Conservation (phyloP, 768 basidiomycete species). For the Phylloporus rhodoxanthus region DNA sequence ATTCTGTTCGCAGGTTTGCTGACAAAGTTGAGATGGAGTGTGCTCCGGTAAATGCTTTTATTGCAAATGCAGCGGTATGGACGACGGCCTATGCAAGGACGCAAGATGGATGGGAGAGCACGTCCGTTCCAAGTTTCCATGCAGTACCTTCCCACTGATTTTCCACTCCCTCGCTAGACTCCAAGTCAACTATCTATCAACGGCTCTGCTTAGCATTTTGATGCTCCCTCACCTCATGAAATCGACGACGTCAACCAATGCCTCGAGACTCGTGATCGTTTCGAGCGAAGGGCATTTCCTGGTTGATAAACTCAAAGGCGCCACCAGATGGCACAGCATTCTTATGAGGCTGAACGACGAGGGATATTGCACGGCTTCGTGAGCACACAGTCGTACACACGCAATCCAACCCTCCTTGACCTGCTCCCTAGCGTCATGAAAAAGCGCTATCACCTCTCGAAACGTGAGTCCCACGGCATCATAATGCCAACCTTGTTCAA, state of each 20-base stretch:
- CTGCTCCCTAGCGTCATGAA: slow-evolving; percentile 17
- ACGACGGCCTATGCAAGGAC: slow-evolving; percentile 21
- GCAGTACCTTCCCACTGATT: background rate
- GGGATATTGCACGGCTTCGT: slow-evolving; percentile 24
- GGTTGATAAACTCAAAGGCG: slow-evolving; percentile 7
- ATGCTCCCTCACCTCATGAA: slow-evolving; percentile 33
- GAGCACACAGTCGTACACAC: slow-evolving; percentile 5
- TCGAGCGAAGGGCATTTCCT: slow-evolving; percentile 27
- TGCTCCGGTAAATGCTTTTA: slow-evolving; percentile 24
- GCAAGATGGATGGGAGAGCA: slow-evolving; percentile 34
- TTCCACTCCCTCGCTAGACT: slow-evolving; percentile 16
- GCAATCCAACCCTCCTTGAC: background rate
- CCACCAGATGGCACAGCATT: slow-evolving; percentile 20
- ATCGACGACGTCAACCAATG: slow-evolving; percentile 17
- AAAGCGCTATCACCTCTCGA: slow-evolving; percentile 23
- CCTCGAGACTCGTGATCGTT: slow-evolving; percentile 28
- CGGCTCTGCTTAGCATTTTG: slow-evolving; percentile 30
- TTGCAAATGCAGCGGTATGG: slow-evolving; percentile 28
- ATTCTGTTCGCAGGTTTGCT: slow-evolving; percentile 30
- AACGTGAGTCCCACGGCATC: slow-evolving; percentile 14
- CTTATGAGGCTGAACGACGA: slow-evolving; percentile 25
- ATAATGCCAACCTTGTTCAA: background rate
- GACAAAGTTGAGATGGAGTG: slow-evolving; percentile 25
- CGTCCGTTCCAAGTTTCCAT: slow-evolving; percentile 19
- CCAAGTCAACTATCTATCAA: slow-evolving; percentile 35